These are phyloP conservation scores for Oryza rufipogon DNA, from an alignment of 176 grass and related monocot genomes.

Conservation along the genomic window DNA sequence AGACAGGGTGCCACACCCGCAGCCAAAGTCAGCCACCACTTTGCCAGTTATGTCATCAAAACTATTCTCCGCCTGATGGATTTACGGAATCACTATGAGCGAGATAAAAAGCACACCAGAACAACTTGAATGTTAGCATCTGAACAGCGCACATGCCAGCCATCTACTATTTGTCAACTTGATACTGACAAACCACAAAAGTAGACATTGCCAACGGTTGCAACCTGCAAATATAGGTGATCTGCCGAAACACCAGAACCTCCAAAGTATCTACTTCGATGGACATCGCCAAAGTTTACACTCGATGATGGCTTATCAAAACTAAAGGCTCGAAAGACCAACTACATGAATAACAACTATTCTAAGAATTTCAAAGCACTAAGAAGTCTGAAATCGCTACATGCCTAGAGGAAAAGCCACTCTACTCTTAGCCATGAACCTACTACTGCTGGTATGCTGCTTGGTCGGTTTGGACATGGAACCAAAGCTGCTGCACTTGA, in stretches of 20 bases:
- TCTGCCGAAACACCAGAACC: neutral
- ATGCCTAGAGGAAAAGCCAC: neutral
- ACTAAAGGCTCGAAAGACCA: neutral
- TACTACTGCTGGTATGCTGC: neutral
- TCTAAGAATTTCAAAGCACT: neutral
- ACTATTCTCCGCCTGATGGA: slow-evolving; percentile 74
- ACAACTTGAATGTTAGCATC: slow-evolving; percentile 19
- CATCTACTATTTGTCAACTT: neutral
- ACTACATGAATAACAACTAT: neutral
- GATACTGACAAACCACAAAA: neutral
- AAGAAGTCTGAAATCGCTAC: neutral
- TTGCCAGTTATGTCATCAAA: slow-evolving; percentile 82
- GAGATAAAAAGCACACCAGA: slow-evolving; percentile 3
- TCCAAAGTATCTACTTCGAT: neutral
- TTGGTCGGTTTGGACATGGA: slow-evolving; percentile 25
- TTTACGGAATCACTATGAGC: slow-evolving; percentile 21
- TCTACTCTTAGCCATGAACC: neutral
- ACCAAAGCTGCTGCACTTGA: slow-evolving; percentile 25
- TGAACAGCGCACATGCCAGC: neutral
- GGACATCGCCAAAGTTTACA: neutral
- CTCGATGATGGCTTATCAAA: neutral
- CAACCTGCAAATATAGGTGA: neutral
- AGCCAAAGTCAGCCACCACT: slow-evolving; percentile 95
- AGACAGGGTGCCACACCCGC: slow-evolving; percentile 83
- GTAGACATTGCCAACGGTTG: neutral